These are phyloP conservation scores for Whalleya microplaca DNA, from an alignment of 2,329 filamentous ascomycete species.

Conservation along the genomic window DNA sequence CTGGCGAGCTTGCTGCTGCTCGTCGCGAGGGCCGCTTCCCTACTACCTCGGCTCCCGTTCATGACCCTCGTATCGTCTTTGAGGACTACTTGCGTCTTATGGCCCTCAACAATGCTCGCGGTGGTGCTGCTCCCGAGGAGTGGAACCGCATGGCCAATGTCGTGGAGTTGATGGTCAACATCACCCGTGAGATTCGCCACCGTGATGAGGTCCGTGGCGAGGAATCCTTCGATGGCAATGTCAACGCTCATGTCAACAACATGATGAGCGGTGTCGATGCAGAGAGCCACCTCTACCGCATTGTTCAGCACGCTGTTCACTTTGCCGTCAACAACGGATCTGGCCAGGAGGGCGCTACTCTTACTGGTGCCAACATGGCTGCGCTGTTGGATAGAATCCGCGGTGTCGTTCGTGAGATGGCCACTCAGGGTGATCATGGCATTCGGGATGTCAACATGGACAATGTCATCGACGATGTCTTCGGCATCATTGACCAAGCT, in stretches of 20 bases:
- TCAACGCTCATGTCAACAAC: slow-evolving; percentile 27
- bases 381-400: slow-evolving; percentile 21
- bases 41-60: slow-evolving; percentile 30
- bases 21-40: slow-evolving; percentile 40
- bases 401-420: slow-evolving; percentile 13
- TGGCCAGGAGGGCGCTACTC: slow-evolving; percentile 46
- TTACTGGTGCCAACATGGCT: slow-evolving; percentile 18
- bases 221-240: slow-evolving; percentile 24
- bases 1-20: slow-evolving; percentile 33
- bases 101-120: slow-evolving; percentile 35
- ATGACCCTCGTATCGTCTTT: slow-evolving; percentile 32
- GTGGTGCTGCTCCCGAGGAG: slow-evolving; percentile 18
- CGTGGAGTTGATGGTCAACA: slow-evolving; percentile 34
- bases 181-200: slow-evolving; percentile 40
- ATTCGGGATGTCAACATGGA: slow-evolving; percentile 7
- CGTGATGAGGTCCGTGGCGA: slow-evolving; percentile 38
- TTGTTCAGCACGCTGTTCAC: slow-evolving; percentile 34
- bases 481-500: slow-evolving; percentile 28
- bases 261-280: slow-evolving; percentile 31
- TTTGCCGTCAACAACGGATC: slow-evolving; percentile 45
- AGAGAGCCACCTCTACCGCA: slow-evolving; percentile 30
- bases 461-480: slow-evolving; percentile 29
- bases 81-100: slow-evolving; percentile 40
- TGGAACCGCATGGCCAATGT: slow-evolving; percentile 17
- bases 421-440: slow-evolving; percentile 43